phyloP scores from a whole-genome alignment of 345 rosid species.

The Heritiera fomes region DNA sequence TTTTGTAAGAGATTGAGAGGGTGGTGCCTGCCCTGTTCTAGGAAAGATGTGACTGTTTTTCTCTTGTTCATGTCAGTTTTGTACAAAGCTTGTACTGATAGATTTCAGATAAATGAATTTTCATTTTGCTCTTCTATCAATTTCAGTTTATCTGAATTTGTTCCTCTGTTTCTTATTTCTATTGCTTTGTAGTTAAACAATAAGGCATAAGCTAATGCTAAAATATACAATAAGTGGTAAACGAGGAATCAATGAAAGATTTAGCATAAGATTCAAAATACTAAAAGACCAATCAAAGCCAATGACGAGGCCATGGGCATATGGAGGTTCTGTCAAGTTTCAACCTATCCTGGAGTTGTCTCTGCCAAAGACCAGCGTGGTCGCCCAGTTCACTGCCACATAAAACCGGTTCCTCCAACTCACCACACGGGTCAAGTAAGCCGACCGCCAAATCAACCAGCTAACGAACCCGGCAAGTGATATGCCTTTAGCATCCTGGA shows the following conservation, averaged over 20 bases:
- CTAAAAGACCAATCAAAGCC: background rate
- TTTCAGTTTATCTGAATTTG: background rate
- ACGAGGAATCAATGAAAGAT: background rate
- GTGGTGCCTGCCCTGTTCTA: background rate
- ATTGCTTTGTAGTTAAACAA: too few relatives aligned
- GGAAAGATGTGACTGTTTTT: slow-evolving; percentile 13
- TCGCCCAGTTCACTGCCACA: slow-evolving; percentile 74
- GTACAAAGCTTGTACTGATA: slow-evolving; percentile 19
- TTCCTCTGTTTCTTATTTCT: background rate
- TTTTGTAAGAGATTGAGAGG: slow-evolving; percentile 1
- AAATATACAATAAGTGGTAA: background rate
- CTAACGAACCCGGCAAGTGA: slow-evolving; percentile 59
- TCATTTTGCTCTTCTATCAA: background rate
- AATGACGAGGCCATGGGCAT: background rate
- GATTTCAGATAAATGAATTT: slow-evolving; percentile 13
- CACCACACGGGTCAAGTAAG: slow-evolving; percentile 67
- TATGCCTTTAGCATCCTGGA: slow-evolving; percentile 58
- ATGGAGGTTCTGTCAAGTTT: background rate
- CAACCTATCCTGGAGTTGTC: slow-evolving; percentile 64
- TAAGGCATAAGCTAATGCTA: background rate
- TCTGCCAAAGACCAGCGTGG: slow-evolving; percentile 76
- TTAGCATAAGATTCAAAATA: background rate
- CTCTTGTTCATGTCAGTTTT: slow-evolving; percentile 18
- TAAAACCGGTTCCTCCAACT: slow-evolving; percentile 82
- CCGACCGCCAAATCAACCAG: slow-evolving; percentile 71